Evolutionary conservation across 345 rosid species (phyloP), one percentile per base, ranked within the genome.

Genomic region (Syzygium jambos): DNA sequence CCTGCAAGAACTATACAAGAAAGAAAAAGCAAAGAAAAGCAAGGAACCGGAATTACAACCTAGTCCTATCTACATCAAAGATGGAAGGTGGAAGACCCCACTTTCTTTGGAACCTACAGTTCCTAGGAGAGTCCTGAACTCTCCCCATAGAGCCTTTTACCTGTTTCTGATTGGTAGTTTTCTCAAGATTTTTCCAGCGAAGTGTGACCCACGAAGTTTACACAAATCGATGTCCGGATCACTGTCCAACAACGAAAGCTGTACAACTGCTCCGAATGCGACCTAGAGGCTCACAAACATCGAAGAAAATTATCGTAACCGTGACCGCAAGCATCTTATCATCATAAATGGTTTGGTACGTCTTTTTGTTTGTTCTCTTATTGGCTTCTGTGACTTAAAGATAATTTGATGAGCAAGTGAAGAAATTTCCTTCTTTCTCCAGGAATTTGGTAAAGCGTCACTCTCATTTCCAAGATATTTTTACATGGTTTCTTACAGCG

Each of bases 251-350:
- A 16, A 65, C 4, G 41, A 29, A 14, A 63, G 21, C 21, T 63
- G 77, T 14, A 6, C 19, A 22, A 34, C 43, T 3, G 46, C 23
- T 34, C 78, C 46, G 1, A 16, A 30, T 16, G 23, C 43, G 78
- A 23, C 23, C 3, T 8, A 23, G 6, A 14, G 10, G 43, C 78
- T 8, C 23, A 4, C 21, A 16, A 68, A 1, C 0, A 17, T 16
- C 23, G 43, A 68, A 19, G 12, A 30, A 30, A 30, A 68, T 30
- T 8, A 21, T 38, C 1, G 23, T 34, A 68, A 11, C 5, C 3
- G 23, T 17, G 46, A 16, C 13, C 7, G 17, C 41, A 29, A 7
- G 3, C 38, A 15, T 63, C 77, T 7, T 21, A 14, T 29, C 9
- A 29, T 16, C 1, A 30, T 8, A 29, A 16, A 29, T 10, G 41